Percentiles rank a stretch among this genome's conserved stretches.
Evolutionary conservation across 2,329 filamentous ascomycete genomes (phyloP).

Genomic region (Cladosporium sp.): DNA sequence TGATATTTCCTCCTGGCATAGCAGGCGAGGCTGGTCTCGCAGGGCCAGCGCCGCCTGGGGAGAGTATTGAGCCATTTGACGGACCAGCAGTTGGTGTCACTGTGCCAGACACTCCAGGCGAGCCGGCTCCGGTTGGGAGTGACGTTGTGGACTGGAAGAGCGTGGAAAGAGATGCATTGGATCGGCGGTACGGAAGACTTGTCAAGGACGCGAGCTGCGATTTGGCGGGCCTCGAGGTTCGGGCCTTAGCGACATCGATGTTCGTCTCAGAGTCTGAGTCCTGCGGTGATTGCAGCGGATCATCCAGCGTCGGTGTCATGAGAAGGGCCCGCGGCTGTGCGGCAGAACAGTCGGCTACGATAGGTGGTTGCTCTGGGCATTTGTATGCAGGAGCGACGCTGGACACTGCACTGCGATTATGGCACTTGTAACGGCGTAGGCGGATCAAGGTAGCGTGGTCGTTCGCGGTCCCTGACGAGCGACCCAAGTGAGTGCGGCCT

Average conservation of each 20-base stretch:
- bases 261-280: conserved; percentile 65
- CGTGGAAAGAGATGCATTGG: conserved; percentile 49
- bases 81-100: conserved; percentile 37
- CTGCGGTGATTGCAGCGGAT: conserved; percentile 63
- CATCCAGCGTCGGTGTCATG: conserved; percentile 66
- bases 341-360: not conserved
- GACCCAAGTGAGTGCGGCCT: not conserved
- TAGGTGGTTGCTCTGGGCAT: conserved; percentile 13
- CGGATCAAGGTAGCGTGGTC: not conserved
- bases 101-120: conserved; percentile 32
- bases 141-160: conserved; percentile 50
- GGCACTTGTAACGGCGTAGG: not conserved
- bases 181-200: conserved; percentile 51
- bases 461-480: not conserved
- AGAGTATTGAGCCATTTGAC: conserved; percentile 40
- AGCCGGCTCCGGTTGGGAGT: conserved; percentile 31
- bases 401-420: not conserved
- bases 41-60: conserved; percentile 31
- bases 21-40: conserved; percentile 34
- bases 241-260: conserved; percentile 53
- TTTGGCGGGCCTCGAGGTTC: conserved; percentile 32
- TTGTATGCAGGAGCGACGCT: conserved; percentile 11
- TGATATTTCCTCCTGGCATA: conserved; percentile 38
- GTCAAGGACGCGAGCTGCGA: conserved; percentile 59
- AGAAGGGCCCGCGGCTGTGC: conserved; percentile 14